These are phyloP conservation scores for Acanthamoeba divionensis DNA, from an alignment of 208 protist species.

Conservation along the genomic window DNA sequence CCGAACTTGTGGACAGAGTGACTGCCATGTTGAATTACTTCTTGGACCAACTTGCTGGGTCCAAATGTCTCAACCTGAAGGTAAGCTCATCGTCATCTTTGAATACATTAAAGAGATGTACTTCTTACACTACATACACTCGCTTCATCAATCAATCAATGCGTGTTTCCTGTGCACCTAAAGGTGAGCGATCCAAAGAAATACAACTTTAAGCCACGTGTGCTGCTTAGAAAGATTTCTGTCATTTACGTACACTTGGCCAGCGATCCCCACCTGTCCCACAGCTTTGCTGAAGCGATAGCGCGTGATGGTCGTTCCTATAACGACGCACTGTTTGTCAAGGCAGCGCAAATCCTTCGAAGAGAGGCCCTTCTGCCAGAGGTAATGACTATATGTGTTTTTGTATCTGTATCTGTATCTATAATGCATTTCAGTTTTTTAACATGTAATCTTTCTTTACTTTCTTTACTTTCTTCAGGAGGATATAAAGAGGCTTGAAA, in stretches of 20 bases:
- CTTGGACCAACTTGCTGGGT: conserved; percentile 67
- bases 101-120: not conserved
- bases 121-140: not conserved
- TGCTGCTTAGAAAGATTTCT: conserved; percentile 60
- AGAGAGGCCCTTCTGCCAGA: not conserved
- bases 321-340: conserved; percentile 50
- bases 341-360: conserved; percentile 24
- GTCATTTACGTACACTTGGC: conserved; percentile 60
- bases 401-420: too few relatives aligned
- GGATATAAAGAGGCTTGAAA: not conserved
- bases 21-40: conserved; percentile 75
- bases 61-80: conserved; percentile 72
- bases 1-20: conserved; percentile 71
- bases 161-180: not conserved
- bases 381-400: not conserved
- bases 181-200: conserved; percentile 46
- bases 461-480: not conserved
- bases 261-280: not conserved
- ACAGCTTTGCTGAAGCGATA: conserved; percentile 54
- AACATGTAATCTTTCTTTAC: too few relatives aligned
- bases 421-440: too few relatives aligned
- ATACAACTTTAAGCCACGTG: conserved; percentile 64
- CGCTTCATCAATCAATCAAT: not conserved
- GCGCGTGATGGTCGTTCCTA: conserved; percentile 68
- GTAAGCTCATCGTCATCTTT: not conserved